Base-by-base conservation (phyloP, 495 filamentous ascomycete species). In the Talaromyces stipitatus region DNA sequence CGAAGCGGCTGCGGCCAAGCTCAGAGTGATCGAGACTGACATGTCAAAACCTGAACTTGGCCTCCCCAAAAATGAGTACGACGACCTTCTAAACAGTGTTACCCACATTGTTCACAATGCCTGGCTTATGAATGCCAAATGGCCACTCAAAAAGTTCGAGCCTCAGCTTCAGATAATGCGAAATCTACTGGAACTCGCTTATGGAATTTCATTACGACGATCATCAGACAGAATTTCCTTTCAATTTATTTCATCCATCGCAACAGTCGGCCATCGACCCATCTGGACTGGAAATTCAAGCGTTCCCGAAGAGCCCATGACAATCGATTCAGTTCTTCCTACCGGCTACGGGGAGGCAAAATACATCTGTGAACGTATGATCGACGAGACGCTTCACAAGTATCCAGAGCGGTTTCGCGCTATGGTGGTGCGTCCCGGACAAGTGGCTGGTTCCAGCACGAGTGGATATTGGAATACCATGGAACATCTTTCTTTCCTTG, bases 381-480 rank as follows among this genome's bases (percentile, higher is more conserved):
- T 82, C 0, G 69, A 78, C 45, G 69, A 70, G 46, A 81, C 80
- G 0, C 62, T 82, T 16, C 70, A 73, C 50, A 63, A 62, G 27
- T 57, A 75, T 59, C 73, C 78, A 0, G 57, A 64, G 0, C 66
- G 55, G 0, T 76, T 80, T 60, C 67, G 69, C 6, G 22, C 71
- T 12, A 77, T 77, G 59, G 63, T 61, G 0, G 76, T 75, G 0
- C 68, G 79, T 0, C 60, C 70, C 0, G 81, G 78, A 0, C 79
- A 83, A 64, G 72, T 82, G 12, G 67, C 78, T 0, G 81, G 82
- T 0, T 79, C 75, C 0, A 72, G 32, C 0, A 63, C 32, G 2
- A 80, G 61, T 45, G 82, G 82, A 0, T 77, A 72, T 53, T 85
- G 80, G 81, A 85, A 83, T 53, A 64, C 66, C 0, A 55, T 69